A percentile compares a stretch with the other conserved stretches of the same genome.
phyloP scores from a whole-genome alignment of 2,329 filamentous ascomycete species.

The Colletotrichum theobromicola region DNA sequence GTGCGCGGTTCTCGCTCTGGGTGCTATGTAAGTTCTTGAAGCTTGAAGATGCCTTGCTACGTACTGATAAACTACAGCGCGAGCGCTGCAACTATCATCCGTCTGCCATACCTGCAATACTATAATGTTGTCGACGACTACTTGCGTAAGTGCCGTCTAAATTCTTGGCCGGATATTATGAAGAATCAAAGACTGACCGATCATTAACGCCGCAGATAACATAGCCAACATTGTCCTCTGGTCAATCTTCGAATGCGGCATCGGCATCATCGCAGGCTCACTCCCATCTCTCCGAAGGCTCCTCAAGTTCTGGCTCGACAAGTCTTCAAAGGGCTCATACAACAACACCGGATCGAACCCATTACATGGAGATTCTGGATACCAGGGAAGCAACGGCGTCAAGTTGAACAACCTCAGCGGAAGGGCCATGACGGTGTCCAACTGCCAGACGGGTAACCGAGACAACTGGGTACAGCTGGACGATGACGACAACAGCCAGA shows the following conservation, averaged over 20 bases:
- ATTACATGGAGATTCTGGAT: fast-evolving
- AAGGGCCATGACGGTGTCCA: not conserved
- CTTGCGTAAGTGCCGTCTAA: not conserved
- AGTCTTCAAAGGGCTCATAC: not conserved
- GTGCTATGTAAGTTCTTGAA: not conserved
- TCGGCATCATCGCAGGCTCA: not conserved
- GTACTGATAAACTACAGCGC: not conserved
- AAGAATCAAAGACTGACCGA: too few species aligned
- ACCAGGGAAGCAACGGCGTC: not conserved
- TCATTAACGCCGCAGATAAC: too few species aligned
- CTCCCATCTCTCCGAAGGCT: not conserved
- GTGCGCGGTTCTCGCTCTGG: fast-evolving
- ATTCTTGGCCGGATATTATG: too few species aligned
- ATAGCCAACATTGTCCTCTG: not conserved
- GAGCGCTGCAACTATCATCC: not conserved
- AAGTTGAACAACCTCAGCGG: not conserved
- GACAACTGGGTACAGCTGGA: not conserved
- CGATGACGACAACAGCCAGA: not conserved
- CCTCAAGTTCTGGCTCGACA: not conserved
- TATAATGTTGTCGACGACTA: not conserved
- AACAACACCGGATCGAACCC: not conserved
- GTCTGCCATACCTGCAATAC: not conserved
- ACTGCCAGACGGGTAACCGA: not conserved
- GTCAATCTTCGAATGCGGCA: not conserved
- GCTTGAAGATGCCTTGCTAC: fast-evolving